phyloP scores from a whole-genome alignment of 1,139 yeast species.

The Trichomonascaceae sp. region DNA sequence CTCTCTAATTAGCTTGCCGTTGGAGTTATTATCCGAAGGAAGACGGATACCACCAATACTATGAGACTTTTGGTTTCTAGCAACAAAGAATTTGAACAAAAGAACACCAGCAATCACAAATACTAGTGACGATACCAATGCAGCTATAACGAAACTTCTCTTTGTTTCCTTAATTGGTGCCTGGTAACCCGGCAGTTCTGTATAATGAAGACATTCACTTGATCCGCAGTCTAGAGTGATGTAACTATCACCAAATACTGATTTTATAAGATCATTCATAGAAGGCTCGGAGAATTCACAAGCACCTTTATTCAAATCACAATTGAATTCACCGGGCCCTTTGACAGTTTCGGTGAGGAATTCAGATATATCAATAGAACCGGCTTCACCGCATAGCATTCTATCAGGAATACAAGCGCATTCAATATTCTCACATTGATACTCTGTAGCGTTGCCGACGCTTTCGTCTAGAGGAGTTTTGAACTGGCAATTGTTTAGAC shows the following conservation, averaged over 20 bases:
- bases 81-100: slow-evolving; percentile 35
- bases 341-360: slow-evolving; percentile 80
- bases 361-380: slow-evolving; percentile 91
- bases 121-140: slow-evolving; percentile 45
- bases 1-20: slow-evolving; percentile 36
- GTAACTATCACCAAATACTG: slow-evolving; percentile 88
- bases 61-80: slow-evolving; percentile 24
- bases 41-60: slow-evolving; percentile 28
- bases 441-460: slow-evolving; percentile 58
- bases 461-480: slow-evolving; percentile 46
- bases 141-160: slow-evolving; percentile 44
- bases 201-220: slow-evolving; percentile 87
- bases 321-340: slow-evolving; percentile 90
- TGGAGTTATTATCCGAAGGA: slow-evolving; percentile 33
- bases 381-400: slow-evolving; percentile 90
- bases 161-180: slow-evolving; percentile 50
- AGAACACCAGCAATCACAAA: slow-evolving; percentile 35
- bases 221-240: slow-evolving; percentile 75
- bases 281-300: slow-evolving; percentile 91
- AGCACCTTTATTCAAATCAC: slow-evolving; percentile 53
- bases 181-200: slow-evolving; percentile 87
- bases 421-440: slow-evolving; percentile 65
- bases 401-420: slow-evolving; percentile 89
- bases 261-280: slow-evolving; percentile 84
- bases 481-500: slow-evolving; percentile 62